Percentiles rank a stretch among this genome's conserved stretches.
phyloP scores from a whole-genome alignment of 352 stramenopile genomes.

The Thalassiosira livingstoniorum region DNA sequence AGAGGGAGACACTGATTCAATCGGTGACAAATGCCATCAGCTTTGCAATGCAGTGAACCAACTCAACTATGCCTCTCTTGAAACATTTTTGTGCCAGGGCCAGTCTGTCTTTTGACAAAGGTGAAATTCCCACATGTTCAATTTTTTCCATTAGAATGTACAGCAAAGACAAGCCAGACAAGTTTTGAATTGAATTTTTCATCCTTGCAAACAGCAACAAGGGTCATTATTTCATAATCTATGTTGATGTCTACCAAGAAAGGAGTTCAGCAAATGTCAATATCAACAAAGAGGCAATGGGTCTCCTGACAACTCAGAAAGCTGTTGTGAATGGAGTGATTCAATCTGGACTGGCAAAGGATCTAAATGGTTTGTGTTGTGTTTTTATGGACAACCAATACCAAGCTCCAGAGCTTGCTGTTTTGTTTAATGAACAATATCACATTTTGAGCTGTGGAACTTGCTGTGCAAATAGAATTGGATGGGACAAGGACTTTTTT shows the following conservation, averaged over 20 bases:
- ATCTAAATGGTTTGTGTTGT: conserved; percentile 1
- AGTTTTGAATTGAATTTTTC: conserved; percentile 46
- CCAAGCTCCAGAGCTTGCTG: neutral
- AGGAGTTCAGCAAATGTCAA: conserved; percentile 26
- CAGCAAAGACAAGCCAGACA: conserved; percentile 48
- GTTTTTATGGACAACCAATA: conserved; percentile 42
- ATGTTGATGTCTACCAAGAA: conserved; percentile 46
- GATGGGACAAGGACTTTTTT: conserved; percentile 20
- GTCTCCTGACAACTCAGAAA: conserved; percentile 35
- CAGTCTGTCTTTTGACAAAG: conserved; percentile 38
- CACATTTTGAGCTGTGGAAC: conserved; percentile 17
- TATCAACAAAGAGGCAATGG: conserved; percentile 15
- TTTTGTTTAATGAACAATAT: conserved; percentile 31
- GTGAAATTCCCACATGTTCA: conserved; percentile 29
- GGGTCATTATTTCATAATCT: conserved; percentile 29
- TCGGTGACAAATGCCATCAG: conserved; percentile 33
- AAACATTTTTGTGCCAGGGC: conserved; percentile 16
- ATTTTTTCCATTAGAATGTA: conserved; percentile 36
- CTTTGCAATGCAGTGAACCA: conserved; percentile 17
- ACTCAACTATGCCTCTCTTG: conserved; percentile 12
- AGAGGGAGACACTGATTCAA: conserved; percentile 4
- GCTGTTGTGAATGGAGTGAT: conserved; percentile 36
- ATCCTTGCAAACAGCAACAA: conserved; percentile 1
- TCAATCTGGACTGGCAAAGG: conserved; percentile 9
- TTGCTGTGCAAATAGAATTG: conserved; percentile 9